Evolutionary conservation across 2,329 filamentous ascomycete species (phyloP).

Genomic region (Botrytis sinoallii): DNA sequence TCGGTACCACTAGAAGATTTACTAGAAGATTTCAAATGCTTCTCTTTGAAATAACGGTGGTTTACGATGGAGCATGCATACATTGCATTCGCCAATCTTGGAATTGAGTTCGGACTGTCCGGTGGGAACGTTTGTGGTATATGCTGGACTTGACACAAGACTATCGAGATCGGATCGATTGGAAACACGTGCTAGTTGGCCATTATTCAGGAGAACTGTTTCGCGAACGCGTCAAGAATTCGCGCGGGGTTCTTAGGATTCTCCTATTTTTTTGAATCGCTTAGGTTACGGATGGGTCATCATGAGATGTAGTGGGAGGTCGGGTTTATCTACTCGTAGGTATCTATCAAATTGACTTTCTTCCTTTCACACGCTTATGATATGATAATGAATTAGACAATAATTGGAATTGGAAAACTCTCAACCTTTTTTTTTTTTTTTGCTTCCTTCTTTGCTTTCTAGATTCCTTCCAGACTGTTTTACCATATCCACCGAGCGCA

Average conservation of each 20-base stretch:
- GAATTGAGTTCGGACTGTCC: neutral
- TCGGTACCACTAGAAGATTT: neutral
- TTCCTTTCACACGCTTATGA: neutral
- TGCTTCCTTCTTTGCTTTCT: neutral
- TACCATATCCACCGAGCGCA: neutral
- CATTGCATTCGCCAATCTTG: neutral
- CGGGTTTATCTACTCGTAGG: too few relatives aligned
- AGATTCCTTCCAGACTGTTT: slow-evolving; percentile 6
- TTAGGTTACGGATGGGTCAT: neutral
- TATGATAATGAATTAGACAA: neutral
- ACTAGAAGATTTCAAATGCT: neutral
- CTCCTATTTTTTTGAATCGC: neutral
- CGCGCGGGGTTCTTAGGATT: neutral
- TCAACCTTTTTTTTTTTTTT: too few relatives aligned
- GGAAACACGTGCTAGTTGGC: neutral
- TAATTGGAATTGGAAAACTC: neutral
- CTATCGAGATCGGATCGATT: neutral
- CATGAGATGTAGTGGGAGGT: neutral
- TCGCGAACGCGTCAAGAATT: neutral
- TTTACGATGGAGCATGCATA: neutral
- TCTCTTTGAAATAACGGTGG: neutral
- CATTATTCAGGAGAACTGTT: neutral
- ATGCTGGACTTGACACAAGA: neutral
- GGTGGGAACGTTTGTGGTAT: neutral
- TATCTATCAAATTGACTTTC: neutral